phyloP scores from a whole-genome alignment of 805 yeast species.

The Metschnikowia cubensis region DNA sequence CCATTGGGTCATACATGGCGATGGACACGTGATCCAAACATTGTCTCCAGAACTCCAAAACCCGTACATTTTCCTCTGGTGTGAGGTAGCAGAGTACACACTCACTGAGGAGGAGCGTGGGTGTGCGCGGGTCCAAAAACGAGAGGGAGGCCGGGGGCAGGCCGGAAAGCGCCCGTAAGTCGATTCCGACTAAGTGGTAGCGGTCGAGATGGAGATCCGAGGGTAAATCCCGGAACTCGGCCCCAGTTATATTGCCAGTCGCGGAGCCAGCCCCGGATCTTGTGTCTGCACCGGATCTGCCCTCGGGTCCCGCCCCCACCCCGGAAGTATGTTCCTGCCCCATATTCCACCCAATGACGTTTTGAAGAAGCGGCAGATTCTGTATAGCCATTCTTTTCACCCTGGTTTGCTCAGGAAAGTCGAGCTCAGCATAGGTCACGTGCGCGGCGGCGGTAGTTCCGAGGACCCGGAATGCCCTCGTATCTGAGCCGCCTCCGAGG shows the following conservation, averaged over 20 bases:
- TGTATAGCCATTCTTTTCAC: conserved; percentile 50
- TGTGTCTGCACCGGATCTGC: not conserved
- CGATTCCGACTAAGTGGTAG: conserved; percentile 55
- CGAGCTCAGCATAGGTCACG: conserved; percentile 56
- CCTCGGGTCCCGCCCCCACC: not conserved
- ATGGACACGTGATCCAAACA: conserved; percentile 29
- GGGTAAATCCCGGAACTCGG: conserved; percentile 22
- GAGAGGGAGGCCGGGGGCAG: conserved; percentile 9
- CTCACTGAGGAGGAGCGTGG: conserved; percentile 66
- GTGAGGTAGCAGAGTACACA: conserved; percentile 72
- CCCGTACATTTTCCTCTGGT: conserved; percentile 43
- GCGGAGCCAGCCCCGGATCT: not conserved
- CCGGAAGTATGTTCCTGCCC: conserved; percentile 10
- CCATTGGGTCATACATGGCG: conserved; percentile 68
- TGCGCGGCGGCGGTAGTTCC: conserved; percentile 13
- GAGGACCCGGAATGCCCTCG: conserved; percentile 55
- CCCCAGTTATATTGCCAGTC: not conserved
- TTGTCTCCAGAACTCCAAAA: conserved; percentile 41
- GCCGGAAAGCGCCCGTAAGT: conserved; percentile 40
- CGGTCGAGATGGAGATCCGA: conserved; percentile 32
- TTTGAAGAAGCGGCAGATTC: conserved; percentile 24
- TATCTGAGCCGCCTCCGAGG: conserved; percentile 80
- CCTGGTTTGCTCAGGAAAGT: conserved; percentile 52
- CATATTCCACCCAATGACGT: conserved; percentile 18
- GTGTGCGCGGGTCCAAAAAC: conserved; percentile 32